Percentiles rank a stretch among this genome's conserved stretches.
These are phyloP conservation scores for Heracleum sosnowskyi DNA, from an alignment of 129 eudicot species.

Conservation along the genomic window DNA sequence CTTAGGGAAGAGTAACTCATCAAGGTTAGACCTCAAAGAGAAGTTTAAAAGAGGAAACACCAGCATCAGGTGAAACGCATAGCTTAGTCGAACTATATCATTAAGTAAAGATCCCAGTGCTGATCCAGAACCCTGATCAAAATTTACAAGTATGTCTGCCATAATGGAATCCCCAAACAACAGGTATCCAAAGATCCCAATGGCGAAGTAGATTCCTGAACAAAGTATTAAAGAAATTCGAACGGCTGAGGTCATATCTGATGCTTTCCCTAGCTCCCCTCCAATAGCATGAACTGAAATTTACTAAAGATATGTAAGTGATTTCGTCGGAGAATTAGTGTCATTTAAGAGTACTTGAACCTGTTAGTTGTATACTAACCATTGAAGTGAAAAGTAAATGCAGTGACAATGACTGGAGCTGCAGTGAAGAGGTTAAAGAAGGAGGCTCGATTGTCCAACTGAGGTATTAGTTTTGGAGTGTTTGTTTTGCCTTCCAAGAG, in stretches of 20 bases:
- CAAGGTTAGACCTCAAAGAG: slow-evolving; percentile 62
- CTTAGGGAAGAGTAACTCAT: slow-evolving; percentile 61
- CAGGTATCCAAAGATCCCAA: slow-evolving; percentile 83
- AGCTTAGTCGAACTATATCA: slow-evolving; percentile 63
- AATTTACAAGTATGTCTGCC: slow-evolving; percentile 83
- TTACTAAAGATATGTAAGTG: not conserved
- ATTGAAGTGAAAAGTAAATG: slow-evolving; percentile 95
- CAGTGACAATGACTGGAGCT: slow-evolving; percentile 83
- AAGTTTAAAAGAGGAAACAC: slow-evolving; percentile 76
- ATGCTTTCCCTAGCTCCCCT: slow-evolving; percentile 69
- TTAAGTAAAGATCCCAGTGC: slow-evolving; percentile 38
- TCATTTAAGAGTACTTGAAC: not conserved
- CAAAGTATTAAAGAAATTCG: slow-evolving; percentile 65
- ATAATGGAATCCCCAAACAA: slow-evolving; percentile 82
- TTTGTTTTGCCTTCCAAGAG: slow-evolving; percentile 50
- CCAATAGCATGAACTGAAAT: slow-evolving; percentile 80
- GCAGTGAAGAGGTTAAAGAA: slow-evolving; percentile 91
- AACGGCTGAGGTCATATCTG: slow-evolving; percentile 72
- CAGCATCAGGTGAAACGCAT: slow-evolving; percentile 79
- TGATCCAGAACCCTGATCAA: slow-evolving; percentile 56
- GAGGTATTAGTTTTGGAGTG: slow-evolving; percentile 50
- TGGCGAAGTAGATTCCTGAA: slow-evolving; percentile 64
- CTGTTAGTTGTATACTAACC: slow-evolving; percentile 28
- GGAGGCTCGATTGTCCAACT: slow-evolving; percentile 47
- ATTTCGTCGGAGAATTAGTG: not conserved